These are phyloP conservation scores for Aspergillus alliaceus DNA, from an alignment of 2,329 filamentous ascomycete species.

Conservation along the genomic window DNA sequence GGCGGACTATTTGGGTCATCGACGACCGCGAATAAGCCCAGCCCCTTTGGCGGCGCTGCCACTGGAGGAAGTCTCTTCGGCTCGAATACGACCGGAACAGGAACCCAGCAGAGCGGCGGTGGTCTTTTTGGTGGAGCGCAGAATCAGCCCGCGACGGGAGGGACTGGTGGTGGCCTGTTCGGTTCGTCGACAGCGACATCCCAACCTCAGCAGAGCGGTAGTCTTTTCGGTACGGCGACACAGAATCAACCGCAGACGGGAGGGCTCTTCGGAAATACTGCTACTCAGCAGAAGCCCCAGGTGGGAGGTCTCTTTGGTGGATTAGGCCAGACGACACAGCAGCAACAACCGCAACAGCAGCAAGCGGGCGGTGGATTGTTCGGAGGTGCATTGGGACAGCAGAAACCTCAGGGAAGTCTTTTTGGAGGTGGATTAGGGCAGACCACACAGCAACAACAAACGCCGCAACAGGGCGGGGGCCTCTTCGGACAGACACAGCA, in stretches of 20 bases:
- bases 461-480: constrained; percentile 37
- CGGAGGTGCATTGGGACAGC: constrained; percentile 16
- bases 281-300: constrained; percentile 26
- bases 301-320: constrained; percentile 29
- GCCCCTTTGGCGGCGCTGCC: constrained; percentile 37
- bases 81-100: constrained; percentile 11
- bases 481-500: constrained; percentile 46
- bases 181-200: constrained; percentile 21
- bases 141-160: constrained; percentile 17
- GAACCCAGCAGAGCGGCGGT: constrained; percentile 14
- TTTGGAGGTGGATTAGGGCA: constrained; percentile 25
- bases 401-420: constrained; percentile 28
- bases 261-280: constrained; percentile 37
- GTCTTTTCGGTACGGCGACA: constrained; percentile 28
- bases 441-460: constrained; percentile 12
- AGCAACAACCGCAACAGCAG: constrained; percentile 23
- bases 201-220: constrained; percentile 32
- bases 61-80: constrained; percentile 36
- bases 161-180: constrained; percentile 24
- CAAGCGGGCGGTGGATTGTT: constrained; percentile 26
- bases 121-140: constrained; percentile 21
- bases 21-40: constrained; percentile 32
- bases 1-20: constrained; percentile 31
- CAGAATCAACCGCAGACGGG: constrained; percentile 27
- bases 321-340: constrained; percentile 10